Base-by-base conservation (phyloP, 495 filamentous ascomycete genomes). In the Penicillium dipodomyicola region DNA sequence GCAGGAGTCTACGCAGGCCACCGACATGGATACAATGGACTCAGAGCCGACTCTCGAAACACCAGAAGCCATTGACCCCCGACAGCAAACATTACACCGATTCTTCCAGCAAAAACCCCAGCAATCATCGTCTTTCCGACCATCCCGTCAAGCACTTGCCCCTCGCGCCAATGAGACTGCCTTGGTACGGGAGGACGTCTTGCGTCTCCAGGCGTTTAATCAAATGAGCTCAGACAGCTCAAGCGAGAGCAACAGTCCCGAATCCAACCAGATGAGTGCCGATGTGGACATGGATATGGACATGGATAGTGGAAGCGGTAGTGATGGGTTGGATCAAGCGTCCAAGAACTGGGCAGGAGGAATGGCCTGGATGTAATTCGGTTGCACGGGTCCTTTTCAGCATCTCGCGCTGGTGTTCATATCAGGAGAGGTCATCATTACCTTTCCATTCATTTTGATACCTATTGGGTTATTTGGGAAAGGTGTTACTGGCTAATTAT, bases 81-180 rank as follows among this genome's bases (percentile, higher is more conserved):
- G 76, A n/a, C 76, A 79, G 44, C 74, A 77, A 54, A 73, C 72
- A 22, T 49, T 79, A 23, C 69, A 69, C 35, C 71, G 67, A 52
- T 79, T 77, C 64, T 79, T 79, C 60, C 72, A 72, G 27, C 68
- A 71, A n/a, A 56, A 51, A 37, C 29, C 62, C n/a, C 71, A 67
- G 32, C 43, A 60, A 37, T 55, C 61, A 32, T 58, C 59, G 5
- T 39, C 54, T 15, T 69, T 69, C 40, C 58, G 63, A 47, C 66
- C 66, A 27, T 69, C 66, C 14, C 66, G 61, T n/a, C 54, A 67
- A 35, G 66, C 66, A 6, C 57, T 69, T 11, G 66, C 62, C 4
- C 61, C 66, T n/a, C 66, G 64, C 29, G 66, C 69, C 14, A 64
- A 63, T 39, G 61, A 63, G 49, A 63, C 56, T 15, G 54, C 64